A percentile compares a stretch with the other conserved stretches of the same genome.
phyloP scores from a whole-genome alignment of 306 rosid species.

The Hippophae tibetana region DNA sequence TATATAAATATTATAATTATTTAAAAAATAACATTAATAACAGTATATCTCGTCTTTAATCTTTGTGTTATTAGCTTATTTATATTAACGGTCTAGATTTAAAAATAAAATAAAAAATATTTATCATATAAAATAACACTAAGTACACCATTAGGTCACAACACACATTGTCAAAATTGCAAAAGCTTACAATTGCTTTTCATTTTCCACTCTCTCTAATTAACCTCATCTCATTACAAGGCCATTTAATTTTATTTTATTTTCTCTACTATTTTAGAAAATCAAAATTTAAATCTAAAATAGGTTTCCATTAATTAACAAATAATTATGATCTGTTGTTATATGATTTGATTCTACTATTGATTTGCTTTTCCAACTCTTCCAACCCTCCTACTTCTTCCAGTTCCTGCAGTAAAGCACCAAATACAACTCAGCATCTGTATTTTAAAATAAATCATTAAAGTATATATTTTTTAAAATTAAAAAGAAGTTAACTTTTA shows the following conservation, averaged over 20 bases:
- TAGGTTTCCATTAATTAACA: not conserved
- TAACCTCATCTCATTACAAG: not conserved
- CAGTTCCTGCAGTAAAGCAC: conserved; percentile 53
- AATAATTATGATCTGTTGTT: conserved; percentile 10
- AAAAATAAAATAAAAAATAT: no score
- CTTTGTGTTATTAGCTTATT: no score
- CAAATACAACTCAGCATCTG: not conserved
- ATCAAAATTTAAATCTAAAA: conserved; percentile 5
- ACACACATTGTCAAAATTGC: no score
- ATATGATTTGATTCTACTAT: conserved; percentile 42
- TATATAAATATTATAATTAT: no score
- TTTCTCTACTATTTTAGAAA: conserved; percentile 4
- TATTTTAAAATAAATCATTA: not conserved
- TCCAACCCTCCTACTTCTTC: conserved; percentile 84
- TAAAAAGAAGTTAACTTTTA: no score
- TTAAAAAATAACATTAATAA: no score
- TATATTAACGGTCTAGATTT: no score
- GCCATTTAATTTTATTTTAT: conserved; percentile 2
- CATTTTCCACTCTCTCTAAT: no score
- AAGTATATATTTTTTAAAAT: not conserved
- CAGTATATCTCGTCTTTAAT: no score
- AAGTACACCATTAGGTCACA: no score
- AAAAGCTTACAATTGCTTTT: no score
- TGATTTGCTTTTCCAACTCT: conserved; percentile 79
- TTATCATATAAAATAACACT: no score